Evolutionary conservation across 1,139 yeast genomes (phyloP), one percentile per base, ranked within the genome.

Genomic region (Saccharomycopsis phalli): DNA sequence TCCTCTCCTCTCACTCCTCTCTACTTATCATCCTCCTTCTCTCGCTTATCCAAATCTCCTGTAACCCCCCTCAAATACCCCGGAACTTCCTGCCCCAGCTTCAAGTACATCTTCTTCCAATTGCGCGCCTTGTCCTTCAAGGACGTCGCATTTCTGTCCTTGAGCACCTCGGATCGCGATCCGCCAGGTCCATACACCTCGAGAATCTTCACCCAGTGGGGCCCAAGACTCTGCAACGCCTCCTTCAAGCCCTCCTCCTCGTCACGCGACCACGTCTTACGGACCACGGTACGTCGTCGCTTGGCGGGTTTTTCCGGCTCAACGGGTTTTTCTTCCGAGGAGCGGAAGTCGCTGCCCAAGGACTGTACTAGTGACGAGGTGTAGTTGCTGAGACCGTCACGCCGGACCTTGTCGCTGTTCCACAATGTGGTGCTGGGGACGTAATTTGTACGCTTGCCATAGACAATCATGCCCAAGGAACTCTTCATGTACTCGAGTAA

Each of bases 111-210:
- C 70, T 84, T 73, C 58, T 88, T 91, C 84, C 95, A 81, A 55
- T 91, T 91, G 50, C 97, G 71, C 0, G 97, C 97, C 56, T 91
- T 91, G 57, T 91, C 98, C 57, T 91, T 91, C 45, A 91, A 68
- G 57, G 88, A 97, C 10, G 88, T 87, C 55, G 87, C 94, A 10
- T 81, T 79, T 54, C 97, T 68, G 54, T 86, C 83, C 57, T 84
- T 88, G 50, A 91, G 67, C 1, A 79, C 76, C 57, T 91, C 96
- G 21, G 81, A 77, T 20, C 82, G 70, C 36, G 80, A 72, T 3
- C 98, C 98, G 6, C 96, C 97, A 6, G 94, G 81, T 0, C 98
- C 98, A 57, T 82, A 83, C 20, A 81, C 63, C 53, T 84, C 95
- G 36, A 87, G 61, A 41, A 91, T 91, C 42, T 82, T 81, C 1